These are phyloP conservation scores for Capsicum baccatum DNA, from an alignment of 257 asterid species.

Conservation along the genomic window DNA sequence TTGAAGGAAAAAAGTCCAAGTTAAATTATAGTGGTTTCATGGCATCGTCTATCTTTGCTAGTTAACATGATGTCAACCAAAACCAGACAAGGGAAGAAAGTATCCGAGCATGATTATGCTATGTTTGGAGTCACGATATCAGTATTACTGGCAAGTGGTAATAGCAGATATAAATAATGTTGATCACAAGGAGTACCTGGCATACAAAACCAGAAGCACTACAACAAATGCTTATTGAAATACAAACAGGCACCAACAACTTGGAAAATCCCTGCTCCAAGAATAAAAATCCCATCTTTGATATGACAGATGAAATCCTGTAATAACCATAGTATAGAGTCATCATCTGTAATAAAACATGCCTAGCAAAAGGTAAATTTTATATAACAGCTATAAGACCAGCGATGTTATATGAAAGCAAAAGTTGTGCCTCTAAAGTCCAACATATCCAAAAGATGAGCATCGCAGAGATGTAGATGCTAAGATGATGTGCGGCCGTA, in stretches of 20 bases:
- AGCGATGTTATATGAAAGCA: neutral
- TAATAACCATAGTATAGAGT: slow-evolving; percentile 24
- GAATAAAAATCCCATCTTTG: slow-evolving; percentile 92
- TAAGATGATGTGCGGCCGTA: neutral
- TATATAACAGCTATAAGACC: neutral
- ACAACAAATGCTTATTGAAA: slow-evolving; percentile 78
- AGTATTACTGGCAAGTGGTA: neutral
- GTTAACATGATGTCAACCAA: neutral
- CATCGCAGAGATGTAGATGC: neutral
- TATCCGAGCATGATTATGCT: neutral
- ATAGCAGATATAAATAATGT: neutral
- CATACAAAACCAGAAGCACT: slow-evolving; percentile 89
- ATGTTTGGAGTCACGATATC: neutral
- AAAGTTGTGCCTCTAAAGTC: neutral
- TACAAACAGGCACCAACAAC: slow-evolving; percentile 75
- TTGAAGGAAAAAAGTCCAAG: neutral
- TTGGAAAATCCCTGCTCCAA: slow-evolving; percentile 91
- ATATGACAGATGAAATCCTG: slow-evolving; percentile 92
- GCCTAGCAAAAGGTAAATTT: neutral
- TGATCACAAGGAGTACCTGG: slow-evolving; percentile 59
- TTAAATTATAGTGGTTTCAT: slow-evolving; percentile 1
- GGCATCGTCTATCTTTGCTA: slow-evolving; percentile 7
- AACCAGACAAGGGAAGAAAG: slow-evolving; percentile 11
- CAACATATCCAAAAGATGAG: neutral
- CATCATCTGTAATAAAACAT: neutral